These are phyloP conservation scores for Tuber brumale DNA, from an alignment of 495 filamentous ascomycete species.

Conservation along the genomic window DNA sequence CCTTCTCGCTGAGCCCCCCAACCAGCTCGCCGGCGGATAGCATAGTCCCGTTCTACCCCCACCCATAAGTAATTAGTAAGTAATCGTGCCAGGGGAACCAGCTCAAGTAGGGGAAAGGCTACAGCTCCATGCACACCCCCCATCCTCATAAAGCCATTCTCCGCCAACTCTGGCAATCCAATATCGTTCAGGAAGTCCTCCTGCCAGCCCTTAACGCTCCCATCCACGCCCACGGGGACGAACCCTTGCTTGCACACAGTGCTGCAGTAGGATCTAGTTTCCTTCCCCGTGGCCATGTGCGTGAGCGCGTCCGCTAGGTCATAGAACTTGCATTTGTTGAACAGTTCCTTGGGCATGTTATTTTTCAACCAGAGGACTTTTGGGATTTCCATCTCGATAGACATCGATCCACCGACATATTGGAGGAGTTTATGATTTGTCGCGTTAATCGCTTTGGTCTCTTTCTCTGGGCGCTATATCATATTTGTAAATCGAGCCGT, in stretches of 20 bases:
- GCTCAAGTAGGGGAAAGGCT: conserved; percentile 43
- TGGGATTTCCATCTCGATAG: conserved; percentile 97
- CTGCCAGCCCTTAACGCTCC: conserved; percentile 97
- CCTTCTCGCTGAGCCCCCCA: conserved; percentile 74
- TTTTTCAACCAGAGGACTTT: conserved; percentile 98
- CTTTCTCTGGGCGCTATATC: conserved; percentile 71
- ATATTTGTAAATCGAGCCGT: not conserved
- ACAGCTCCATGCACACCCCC: conserved; percentile 92
- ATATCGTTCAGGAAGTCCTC: conserved; percentile 83
- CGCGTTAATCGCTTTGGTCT: conserved; percentile 84
- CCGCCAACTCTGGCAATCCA: conserved; percentile 69
- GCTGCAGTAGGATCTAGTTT: conserved; percentile 86
- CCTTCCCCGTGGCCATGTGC: conserved; percentile 88
- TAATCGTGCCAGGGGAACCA: not conserved
- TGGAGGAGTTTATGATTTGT: conserved; percentile 87
- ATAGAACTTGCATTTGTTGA: conserved; percentile 90
- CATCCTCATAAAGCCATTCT: conserved; percentile 84
- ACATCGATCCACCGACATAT: conserved; percentile 96
- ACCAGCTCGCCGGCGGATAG: conserved; percentile 85
- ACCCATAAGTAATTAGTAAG: conserved; percentile 22
- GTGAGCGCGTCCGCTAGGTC: conserved; percentile 91
- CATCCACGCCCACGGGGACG: conserved; percentile 90
- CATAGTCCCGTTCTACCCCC: conserved; percentile 74
- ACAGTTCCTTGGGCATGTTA: conserved; percentile 88
- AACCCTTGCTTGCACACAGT: conserved; percentile 94